Conservation (phyloP, 257 asterid species). For the Solanum pinnatisectum region DNA sequence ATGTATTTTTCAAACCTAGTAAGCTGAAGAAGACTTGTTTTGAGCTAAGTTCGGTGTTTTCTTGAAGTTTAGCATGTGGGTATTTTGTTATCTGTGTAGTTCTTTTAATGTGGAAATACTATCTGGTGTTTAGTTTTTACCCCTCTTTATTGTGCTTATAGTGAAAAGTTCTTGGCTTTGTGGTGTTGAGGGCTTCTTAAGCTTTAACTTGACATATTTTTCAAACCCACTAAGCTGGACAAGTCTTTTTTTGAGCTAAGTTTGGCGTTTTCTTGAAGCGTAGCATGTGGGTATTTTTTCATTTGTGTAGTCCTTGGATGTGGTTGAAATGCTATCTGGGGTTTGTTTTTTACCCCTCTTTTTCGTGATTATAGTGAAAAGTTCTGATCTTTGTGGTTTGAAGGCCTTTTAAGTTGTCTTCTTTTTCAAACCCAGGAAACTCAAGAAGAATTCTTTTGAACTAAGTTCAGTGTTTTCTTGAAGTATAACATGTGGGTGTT, state of each 20-base stretch:
- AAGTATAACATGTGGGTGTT: background rate
- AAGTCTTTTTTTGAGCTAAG: background rate
- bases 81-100: background rate
- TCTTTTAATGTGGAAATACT: background rate
- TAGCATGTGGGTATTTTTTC: background rate
- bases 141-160: background rate
- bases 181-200: background rate
- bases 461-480: background rate
- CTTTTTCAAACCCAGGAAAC: background rate
- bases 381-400: background rate
- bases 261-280: background rate
- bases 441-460: background rate
- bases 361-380: background rate
- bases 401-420: background rate
- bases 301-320: background rate
- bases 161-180: background rate
- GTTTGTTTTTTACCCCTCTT: background rate
- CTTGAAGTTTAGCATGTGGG: background rate
- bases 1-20: background rate
- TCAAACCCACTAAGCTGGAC: background rate
- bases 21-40: background rate
- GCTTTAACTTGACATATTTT: background rate
- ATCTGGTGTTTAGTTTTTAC: background rate
- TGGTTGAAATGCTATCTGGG: background rate
- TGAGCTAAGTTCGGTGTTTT: background rate